Evolutionary conservation across 352 stramenopile genomes (phyloP).

Genomic region (Phytophthora fragariaefolia): DNA sequence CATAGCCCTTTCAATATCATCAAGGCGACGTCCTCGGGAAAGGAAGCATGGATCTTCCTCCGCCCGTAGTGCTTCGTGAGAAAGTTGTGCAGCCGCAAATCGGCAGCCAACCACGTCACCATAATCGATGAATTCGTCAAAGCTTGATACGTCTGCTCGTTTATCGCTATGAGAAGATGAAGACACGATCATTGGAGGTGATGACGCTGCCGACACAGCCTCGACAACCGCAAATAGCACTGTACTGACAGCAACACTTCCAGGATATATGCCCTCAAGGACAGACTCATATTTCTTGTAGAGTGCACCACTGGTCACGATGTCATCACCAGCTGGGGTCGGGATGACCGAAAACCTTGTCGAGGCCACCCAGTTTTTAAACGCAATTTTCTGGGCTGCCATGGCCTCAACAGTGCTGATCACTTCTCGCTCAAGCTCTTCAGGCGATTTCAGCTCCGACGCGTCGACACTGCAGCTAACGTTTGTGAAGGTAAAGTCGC

Average conservation of each 20-base stretch:
- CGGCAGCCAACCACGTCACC: slow-evolving; percentile 47
- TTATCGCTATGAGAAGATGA: neutral
- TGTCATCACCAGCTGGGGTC: slow-evolving; percentile 5
- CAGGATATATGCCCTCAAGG: slow-evolving; percentile 46
- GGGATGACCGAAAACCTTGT: slow-evolving; percentile 51
- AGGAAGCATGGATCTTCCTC: slow-evolving; percentile 39
- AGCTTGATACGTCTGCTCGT: slow-evolving; percentile 10
- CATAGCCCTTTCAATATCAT: slow-evolving; percentile 61
- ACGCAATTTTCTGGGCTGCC: slow-evolving; percentile 56
- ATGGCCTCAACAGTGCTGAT: slow-evolving; percentile 38
- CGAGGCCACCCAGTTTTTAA: slow-evolving; percentile 67
- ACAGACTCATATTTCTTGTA: slow-evolving; percentile 42
- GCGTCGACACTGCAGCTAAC: slow-evolving; percentile 38
- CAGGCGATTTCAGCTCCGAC: slow-evolving; percentile 25
- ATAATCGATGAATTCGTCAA: slow-evolving; percentile 58
- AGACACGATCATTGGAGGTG: neutral
- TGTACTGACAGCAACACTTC: slow-evolving; percentile 55
- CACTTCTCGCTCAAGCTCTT: slow-evolving; percentile 49
- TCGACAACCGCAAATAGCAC: slow-evolving; percentile 67
- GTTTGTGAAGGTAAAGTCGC: slow-evolving; percentile 75
- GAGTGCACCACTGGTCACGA: neutral
- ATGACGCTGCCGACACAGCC: slow-evolving; percentile 33
- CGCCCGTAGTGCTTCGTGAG: slow-evolving; percentile 19
- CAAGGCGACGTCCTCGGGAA: slow-evolving; percentile 32
- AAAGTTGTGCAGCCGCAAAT: slow-evolving; percentile 34